Percentiles rank a stretch among this genome's conserved stretches.
phyloP scores from a whole-genome alignment of 2,329 filamentous ascomycete genomes.

The Aspergillus tubingensis region DNA sequence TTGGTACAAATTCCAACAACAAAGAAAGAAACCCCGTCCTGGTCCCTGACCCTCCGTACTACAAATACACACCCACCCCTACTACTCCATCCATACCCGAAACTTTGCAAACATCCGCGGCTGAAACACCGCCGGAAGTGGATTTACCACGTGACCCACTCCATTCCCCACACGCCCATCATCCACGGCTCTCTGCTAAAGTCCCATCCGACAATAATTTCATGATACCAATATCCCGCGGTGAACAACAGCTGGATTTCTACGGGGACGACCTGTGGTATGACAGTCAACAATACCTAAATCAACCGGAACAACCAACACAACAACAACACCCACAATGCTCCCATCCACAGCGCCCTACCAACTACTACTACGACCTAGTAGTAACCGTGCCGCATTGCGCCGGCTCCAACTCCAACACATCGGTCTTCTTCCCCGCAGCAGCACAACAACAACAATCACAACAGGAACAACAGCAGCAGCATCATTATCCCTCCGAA shows the following conservation, averaged over 20 bases:
- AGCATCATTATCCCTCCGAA: conserved; percentile 38
- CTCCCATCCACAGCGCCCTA: conserved; percentile 10
- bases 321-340: conserved; percentile 17
- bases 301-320: not conserved
- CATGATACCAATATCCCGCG: not conserved
- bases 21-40: not conserved
- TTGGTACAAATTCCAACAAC: too few relatives aligned
- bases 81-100: conserved; percentile 10
- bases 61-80: conserved; percentile 15
- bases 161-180: conserved; percentile 17
- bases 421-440: too few relatives aligned
- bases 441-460: conserved; percentile 11
- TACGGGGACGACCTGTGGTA: conserved; percentile 2
- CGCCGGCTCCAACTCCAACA: not conserved
- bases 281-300: not conserved
- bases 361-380: conserved; percentile 27
- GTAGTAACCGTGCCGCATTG: conserved; percentile 1
- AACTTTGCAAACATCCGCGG: conserved; percentile 17
- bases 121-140: conserved; percentile 6
- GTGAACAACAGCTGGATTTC: not conserved
- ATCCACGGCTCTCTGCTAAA: conserved; percentile 2
- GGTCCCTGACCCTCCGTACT: conserved; percentile 13
- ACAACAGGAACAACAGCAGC: conserved; percentile 24
- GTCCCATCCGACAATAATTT: not conserved
- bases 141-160: conserved; percentile 24